phyloP scores from a whole-genome alignment of 805 yeast species.

The Wickerhamiella kurtzmanii region DNA sequence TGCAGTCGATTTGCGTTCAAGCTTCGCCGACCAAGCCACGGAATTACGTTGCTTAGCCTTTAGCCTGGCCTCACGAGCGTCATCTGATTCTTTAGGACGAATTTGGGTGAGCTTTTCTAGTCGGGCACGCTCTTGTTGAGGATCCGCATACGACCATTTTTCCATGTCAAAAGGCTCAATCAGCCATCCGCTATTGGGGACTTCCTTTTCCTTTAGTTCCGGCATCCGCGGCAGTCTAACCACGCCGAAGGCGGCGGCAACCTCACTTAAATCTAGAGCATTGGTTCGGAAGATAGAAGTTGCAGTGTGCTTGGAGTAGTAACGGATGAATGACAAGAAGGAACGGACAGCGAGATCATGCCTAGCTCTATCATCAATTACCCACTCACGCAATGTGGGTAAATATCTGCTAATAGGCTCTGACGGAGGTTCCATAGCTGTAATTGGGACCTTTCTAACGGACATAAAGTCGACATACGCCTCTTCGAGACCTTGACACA shows the following conservation, averaged over 20 bases:
- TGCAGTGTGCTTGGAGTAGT: slow-evolving; percentile 80
- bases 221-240: slow-evolving; percentile 90
- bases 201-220: slow-evolving; percentile 44
- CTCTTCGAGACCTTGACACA: slow-evolving; percentile 64
- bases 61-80: slow-evolving; percentile 21
- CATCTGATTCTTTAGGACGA: slow-evolving; percentile 23
- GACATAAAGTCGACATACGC: slow-evolving; percentile 69
- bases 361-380: slow-evolving; percentile 58
- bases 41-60: slow-evolving; percentile 28
- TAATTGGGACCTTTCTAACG: slow-evolving; percentile 49
- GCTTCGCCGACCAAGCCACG: slow-evolving; percentile 69
- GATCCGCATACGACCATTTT: slow-evolving; percentile 46
- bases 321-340: slow-evolving; percentile 69
- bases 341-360: slow-evolving; percentile 72
- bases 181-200: slow-evolving; percentile 69
- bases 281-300: slow-evolving; percentile 71
- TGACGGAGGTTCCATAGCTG: slow-evolving; percentile 3
- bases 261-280: slow-evolving; percentile 53
- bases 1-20: slow-evolving; percentile 47
- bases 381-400: slow-evolving; percentile 36
- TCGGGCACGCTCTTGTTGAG: slow-evolving; percentile 49
- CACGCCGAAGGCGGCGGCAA: slow-evolving; percentile 68
- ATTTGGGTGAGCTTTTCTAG: slow-evolving; percentile 36
- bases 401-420: slow-evolving; percentile 5
- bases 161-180: slow-evolving; percentile 54